phyloP scores from a whole-genome alignment of 2,329 filamentous ascomycete genomes.

The Corynespora cassiicola region DNA sequence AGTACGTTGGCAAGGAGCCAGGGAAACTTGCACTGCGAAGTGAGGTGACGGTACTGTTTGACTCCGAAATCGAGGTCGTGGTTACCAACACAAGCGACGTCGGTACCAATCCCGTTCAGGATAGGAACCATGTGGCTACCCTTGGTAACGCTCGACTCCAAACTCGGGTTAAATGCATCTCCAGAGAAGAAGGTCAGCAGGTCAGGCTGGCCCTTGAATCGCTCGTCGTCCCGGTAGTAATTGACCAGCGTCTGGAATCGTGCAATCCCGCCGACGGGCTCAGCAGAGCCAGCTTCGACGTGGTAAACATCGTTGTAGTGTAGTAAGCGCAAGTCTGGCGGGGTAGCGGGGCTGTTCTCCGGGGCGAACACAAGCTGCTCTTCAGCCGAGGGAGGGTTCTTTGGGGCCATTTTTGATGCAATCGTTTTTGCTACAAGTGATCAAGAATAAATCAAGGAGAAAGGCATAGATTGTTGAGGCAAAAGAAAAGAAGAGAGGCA shows the following conservation, averaged over 20 bases:
- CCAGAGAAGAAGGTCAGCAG: conserved; percentile 86
- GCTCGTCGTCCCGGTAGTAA: conserved; percentile 70
- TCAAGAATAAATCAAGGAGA: background rate
- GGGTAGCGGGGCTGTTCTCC: conserved; percentile 50
- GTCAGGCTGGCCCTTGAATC: conserved; percentile 68
- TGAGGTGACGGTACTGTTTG: conserved; percentile 75
- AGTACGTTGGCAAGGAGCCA: conserved; percentile 91
- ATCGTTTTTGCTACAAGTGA: conserved; percentile 1
- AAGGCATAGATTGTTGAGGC: background rate
- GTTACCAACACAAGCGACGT: conserved; percentile 86
- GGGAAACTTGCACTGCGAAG: conserved; percentile 79
- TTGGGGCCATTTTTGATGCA: conserved; percentile 28
- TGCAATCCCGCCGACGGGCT: conserved; percentile 81
- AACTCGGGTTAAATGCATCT: conserved; percentile 89
- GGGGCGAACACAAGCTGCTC: conserved; percentile 50
- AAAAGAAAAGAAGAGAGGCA: background rate
- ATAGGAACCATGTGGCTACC: conserved; percentile 90
- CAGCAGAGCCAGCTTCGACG: conserved; percentile 75
- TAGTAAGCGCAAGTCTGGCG: conserved; percentile 78
- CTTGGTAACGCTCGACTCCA: conserved; percentile 90
- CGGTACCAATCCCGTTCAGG: conserved; percentile 77
- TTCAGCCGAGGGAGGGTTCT: conserved; percentile 33
- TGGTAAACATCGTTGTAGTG: conserved; percentile 98
- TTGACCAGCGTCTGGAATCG: conserved; percentile 81
- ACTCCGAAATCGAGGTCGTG: conserved; percentile 94